Evolutionary conservation across 306 rosid genomes (phyloP).

Genomic region (Trifolium fragiferum): DNA sequence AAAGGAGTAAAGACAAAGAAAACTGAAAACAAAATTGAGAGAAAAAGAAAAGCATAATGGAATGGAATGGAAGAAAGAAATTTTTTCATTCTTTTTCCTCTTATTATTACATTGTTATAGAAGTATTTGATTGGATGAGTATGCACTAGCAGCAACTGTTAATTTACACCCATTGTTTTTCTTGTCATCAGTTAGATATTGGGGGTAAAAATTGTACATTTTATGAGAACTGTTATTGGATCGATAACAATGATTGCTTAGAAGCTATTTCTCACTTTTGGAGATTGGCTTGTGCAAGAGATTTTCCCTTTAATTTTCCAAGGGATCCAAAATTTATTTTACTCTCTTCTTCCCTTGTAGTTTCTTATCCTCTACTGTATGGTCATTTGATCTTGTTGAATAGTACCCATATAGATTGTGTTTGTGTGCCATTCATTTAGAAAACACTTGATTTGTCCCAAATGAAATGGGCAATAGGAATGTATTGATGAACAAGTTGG

Average conservation of each 20-base stretch:
- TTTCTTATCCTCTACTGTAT: constrained; percentile 15
- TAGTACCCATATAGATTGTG: constrained; percentile 16
- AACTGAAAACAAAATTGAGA: not conserved
- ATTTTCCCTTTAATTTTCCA: constrained; percentile 40
- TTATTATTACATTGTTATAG: constrained; percentile 52
- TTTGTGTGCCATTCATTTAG: constrained; percentile 37
- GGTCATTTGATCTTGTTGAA: constrained; percentile 18
- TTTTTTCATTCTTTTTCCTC: constrained; percentile 59
- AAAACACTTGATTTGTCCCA: constrained; percentile 39
- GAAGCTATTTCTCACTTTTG: constrained; percentile 34
- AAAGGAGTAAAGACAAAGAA: constrained; percentile 27
- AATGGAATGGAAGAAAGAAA: constrained; percentile 57
- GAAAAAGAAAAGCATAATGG: constrained; percentile 33
- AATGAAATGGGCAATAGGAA: constrained; percentile 36
- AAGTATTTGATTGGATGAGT: constrained; percentile 53
- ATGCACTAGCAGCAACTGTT: constrained; percentile 56
- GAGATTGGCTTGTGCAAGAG: constrained; percentile 32
- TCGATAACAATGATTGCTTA: constrained; percentile 46
- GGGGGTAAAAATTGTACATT: constrained; percentile 57
- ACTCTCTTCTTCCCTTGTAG: constrained; percentile 16
- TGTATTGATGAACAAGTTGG: constrained; percentile 39
- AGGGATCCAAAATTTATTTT: constrained; percentile 35
- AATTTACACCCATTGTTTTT: constrained; percentile 49
- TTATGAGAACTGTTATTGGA: constrained; percentile 49
- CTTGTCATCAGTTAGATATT: constrained; percentile 55